phyloP scores from a whole-genome alignment of 495 filamentous ascomycete species.

The Neurospora sp. region DNA sequence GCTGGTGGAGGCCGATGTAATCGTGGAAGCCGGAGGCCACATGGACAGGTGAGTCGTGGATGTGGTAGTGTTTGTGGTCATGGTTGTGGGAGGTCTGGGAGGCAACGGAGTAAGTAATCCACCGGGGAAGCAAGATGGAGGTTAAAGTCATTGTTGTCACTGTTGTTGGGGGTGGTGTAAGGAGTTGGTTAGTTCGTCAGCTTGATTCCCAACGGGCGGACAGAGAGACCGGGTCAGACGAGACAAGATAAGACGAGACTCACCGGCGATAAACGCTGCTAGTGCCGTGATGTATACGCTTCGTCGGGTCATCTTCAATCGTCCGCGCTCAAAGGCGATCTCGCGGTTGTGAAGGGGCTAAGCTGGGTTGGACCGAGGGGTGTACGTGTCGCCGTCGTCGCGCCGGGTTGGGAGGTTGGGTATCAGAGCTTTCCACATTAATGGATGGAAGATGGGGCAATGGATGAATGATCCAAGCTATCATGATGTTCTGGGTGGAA shows the following conservation, averaged over 20 bases:
- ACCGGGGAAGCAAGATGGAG: slow-evolving; percentile 64
- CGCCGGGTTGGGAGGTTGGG: neutral
- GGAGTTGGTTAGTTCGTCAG: neutral
- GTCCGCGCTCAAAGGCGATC: neutral
- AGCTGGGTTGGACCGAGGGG: no score
- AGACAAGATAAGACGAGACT: neutral
- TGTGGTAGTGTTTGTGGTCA: neutral
- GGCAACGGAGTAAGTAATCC: slow-evolving; percentile 64
- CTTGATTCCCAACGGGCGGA: neutral
- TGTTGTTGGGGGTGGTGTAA: slow-evolving; percentile 20
- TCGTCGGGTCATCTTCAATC: neutral
- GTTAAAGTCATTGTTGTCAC: slow-evolving; percentile 70
- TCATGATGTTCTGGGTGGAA: neutral
- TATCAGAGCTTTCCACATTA: neutral
- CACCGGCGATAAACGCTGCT: neutral
- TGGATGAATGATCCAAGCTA: neutral
- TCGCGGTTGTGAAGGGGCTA: neutral
- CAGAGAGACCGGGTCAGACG: no score
- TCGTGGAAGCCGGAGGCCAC: slow-evolving; percentile 41
- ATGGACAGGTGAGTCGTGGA: neutral
- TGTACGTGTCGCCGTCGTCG: no score
- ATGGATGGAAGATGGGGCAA: neutral
- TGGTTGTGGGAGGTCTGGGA: slow-evolving; percentile 12
- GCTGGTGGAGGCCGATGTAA: slow-evolving; percentile 69
- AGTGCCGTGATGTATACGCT: neutral